Percentiles rank a stretch among this genome's conserved stretches.
These are phyloP conservation scores for Tylopilus intermedius DNA, from an alignment of 768 basidiomycete species.

Conservation along the genomic window DNA sequence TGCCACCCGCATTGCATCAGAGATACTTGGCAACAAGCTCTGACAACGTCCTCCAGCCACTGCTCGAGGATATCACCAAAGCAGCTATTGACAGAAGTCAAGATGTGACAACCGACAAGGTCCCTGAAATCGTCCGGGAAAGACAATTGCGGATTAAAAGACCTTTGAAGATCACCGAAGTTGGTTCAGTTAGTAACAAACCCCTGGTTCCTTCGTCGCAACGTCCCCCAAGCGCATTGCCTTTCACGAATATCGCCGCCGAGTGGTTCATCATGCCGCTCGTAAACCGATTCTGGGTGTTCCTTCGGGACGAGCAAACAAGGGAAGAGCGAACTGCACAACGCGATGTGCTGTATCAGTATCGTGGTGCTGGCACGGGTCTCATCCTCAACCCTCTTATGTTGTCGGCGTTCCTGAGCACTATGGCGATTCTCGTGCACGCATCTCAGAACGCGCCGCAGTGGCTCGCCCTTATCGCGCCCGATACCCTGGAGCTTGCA, in stretches of 20 bases:
- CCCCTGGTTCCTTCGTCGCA: constrained; percentile 12
- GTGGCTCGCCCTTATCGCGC: constrained; percentile 78
- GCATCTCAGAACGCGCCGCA: constrained; percentile 75
- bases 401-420: constrained; percentile 69
- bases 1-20: constrained; percentile 68
- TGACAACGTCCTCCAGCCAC: constrained; percentile 41
- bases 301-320: constrained; percentile 78
- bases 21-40: constrained; percentile 52
- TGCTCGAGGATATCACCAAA: constrained; percentile 61
- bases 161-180: constrained; percentile 43
- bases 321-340: constrained; percentile 67
- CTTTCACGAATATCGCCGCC: constrained; percentile 71
- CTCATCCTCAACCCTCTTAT: constrained; percentile 77
- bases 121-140: constrained; percentile 65
- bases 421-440: constrained; percentile 76
- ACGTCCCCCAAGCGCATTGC: constrained; percentile 16
- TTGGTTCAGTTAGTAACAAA: constrained; percentile 21
- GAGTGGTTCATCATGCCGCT: constrained; percentile 87
- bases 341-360: constrained; percentile 49
- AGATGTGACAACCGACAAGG: constrained; percentile 47
- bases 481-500: constrained; percentile 79
- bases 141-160: constrained; percentile 64
- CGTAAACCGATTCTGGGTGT: constrained; percentile 92
- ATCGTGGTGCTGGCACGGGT: constrained; percentile 73
- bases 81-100: constrained; percentile 59